Conservation (phyloP, 75 land plant species). For the Picea glauca region DNA sequence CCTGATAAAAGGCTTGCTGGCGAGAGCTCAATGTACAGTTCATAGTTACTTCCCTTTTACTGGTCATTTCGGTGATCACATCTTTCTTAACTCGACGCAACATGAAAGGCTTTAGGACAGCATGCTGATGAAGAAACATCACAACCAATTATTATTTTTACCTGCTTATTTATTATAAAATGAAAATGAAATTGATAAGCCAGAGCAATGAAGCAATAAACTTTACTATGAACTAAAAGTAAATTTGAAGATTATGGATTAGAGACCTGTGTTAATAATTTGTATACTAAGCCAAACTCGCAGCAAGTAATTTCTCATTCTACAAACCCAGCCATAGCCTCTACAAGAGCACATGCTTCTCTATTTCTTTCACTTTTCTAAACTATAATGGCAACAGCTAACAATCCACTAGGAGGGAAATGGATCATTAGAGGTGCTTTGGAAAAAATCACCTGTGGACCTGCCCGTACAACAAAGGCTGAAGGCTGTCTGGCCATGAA, state of each 20-base stretch:
- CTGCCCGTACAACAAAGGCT: too few species aligned
- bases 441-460: too few species aligned
- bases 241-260: background rate
- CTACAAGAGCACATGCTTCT: background rate
- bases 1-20: slow-evolving; percentile 95
- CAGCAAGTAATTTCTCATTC: background rate
- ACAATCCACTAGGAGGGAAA: too few species aligned
- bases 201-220: background rate
- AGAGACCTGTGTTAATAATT: background rate
- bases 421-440: too few species aligned
- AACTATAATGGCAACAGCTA: background rate
- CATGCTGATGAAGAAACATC: slow-evolving; percentile 60
- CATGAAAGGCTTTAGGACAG: slow-evolving; percentile 97
- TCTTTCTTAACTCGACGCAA: slow-evolving; percentile 95
- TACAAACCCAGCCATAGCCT: background rate
- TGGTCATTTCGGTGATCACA: slow-evolving; percentile 89
- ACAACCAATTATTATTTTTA: background rate
- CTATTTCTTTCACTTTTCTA: background rate
- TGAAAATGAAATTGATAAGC: background rate
- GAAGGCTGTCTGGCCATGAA: too few species aligned
- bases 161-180: background rate
- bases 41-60: slow-evolving; percentile 86
- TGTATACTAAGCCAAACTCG: background rate
- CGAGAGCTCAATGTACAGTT: slow-evolving; percentile 92
- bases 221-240: background rate